Evolutionary conservation across 768 basidiomycete genomes (phyloP), one percentile per base, ranked within the genome.

Genomic region (Tulasnella sp.): DNA sequence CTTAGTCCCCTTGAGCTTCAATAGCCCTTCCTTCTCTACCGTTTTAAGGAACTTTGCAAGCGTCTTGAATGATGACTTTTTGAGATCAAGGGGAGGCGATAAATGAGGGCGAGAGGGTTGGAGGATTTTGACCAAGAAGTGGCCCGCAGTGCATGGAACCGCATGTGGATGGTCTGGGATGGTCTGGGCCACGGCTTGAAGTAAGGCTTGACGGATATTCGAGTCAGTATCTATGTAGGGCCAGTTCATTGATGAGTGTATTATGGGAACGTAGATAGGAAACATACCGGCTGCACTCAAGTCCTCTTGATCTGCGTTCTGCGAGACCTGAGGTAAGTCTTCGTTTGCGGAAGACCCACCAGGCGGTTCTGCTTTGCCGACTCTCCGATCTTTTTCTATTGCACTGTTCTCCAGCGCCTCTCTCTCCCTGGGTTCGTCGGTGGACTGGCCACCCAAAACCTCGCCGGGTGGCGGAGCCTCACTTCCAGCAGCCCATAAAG

Each of bases 31-130:
- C 68, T 94, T 94, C 62, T 89, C 87, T 17, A 78, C 75, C n/a
- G 78, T 67, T 68, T 87, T 92, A 66, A 96, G 76, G 73, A 95
- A 93, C 1, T 84, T 77, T 1, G 83, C 78, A n/a, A 94, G 76
- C 9, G 88, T 88, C 71, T 93, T 96, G 74, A 83, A 79, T 1
- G 78, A 77, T 1, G 88, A 91, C 9, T 84, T 77, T 65, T 86
- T 91, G 69, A 94, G 85, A 68, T 69, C 3, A 66, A 65, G 24
- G 78, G 17, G 76, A 78, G 5, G 85, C 80, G 71, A 91, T 92
- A 64, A 93, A 81, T 0, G 75, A 76, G 10, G 88, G 86, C 0
- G 89, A 80, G 0, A 84, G 74, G 45, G 93, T 83, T 0, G 92
- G 90, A 51, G 45, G 29, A 34, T 19, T 2, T 23, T 27, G 7